Evolutionary conservation across 2,329 filamentous ascomycete genomes (phyloP), one percentile per base, ranked within the genome.

Genomic region (Botrytis squamosa): DNA sequence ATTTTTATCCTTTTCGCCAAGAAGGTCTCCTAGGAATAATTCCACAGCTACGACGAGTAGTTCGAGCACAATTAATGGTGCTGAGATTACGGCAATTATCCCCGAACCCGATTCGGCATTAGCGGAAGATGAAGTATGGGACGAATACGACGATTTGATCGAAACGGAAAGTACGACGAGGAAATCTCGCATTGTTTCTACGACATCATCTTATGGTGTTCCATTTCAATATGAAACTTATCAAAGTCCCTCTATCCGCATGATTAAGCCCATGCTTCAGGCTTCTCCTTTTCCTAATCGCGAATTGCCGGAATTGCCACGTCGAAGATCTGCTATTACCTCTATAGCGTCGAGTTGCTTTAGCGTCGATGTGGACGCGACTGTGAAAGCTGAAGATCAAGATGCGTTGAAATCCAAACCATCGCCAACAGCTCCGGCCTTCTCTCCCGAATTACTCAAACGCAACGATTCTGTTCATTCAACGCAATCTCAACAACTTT

Each of bases 81-180:
- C 86, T 20, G 87, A 88, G 9, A 89, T 90, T 5, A 92, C 90
- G 25, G 91, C 92, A 10, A 83, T 93, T 3, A 85, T 92, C 36
- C 92, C 92, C 0, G 84, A 85, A 4, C 85, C 88, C 1, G 85
- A 85, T 63, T 89, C 90, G 6, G 90, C 89, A 0, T 86, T 91
- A 70, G 95, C 97, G 82, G 93, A 97, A 77, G 95, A 98, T 78
- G 95, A 98, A 80, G 88, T 97, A 2, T 98, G 95, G 95, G 91
- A 95, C 74, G 95, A 98, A 83, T 98, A 97, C 80, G 91, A 98
- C 77, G 95, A 98, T 78, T 84, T 98, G 20, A 88, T 98, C 71
- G 92, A 93, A 70, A 91, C 93, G 18, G 87, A 86, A 18, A 86
- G 86, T 16, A 80, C 81, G 1, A 74, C 79, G 46, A 84, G 84